These are phyloP conservation scores for Tremella yokohamensis DNA, from an alignment of 768 basidiomycete genomes.

Conservation along the genomic window DNA sequence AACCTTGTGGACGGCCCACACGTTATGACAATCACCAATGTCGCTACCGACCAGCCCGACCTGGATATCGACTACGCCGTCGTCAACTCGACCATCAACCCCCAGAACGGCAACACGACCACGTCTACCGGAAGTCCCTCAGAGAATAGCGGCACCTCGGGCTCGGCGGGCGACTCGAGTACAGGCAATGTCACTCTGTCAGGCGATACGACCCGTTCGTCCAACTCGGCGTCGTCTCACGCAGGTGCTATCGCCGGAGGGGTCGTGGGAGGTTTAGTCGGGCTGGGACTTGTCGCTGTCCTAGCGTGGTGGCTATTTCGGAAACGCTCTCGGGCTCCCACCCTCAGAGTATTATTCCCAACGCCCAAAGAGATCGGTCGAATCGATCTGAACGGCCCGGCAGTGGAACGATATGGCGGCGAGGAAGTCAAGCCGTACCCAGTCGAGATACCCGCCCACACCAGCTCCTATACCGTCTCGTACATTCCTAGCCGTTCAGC, in stretches of 20 bases:
- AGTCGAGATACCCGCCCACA: background rate
- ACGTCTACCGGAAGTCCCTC: background rate
- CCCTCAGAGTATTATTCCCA: constrained; percentile 14
- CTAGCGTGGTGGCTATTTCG: constrained; percentile 27
- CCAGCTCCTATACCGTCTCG: background rate
- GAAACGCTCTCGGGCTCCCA: constrained; percentile 4
- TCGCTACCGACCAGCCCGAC: background rate
- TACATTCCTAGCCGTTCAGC: background rate
- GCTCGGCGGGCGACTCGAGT: background rate
- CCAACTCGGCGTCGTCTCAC: background rate
- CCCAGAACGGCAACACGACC: background rate
- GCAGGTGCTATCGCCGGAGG: constrained; percentile 40
- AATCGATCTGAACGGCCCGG: constrained; percentile 11
- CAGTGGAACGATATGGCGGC: constrained; percentile 4
- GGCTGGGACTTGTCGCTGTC: constrained; percentile 28
- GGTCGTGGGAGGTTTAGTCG: constrained; percentile 38
- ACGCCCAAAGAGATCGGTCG: background rate
- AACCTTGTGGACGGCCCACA: constrained; percentile 23
- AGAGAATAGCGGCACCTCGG: background rate
- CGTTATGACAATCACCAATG: constrained; percentile 15
- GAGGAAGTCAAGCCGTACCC: constrained; percentile 22
- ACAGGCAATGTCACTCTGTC: background rate
- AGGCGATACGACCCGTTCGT: background rate
- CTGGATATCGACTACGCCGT: constrained; percentile 32
- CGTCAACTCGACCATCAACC: constrained; percentile 26